Evolutionary conservation across 2,329 filamentous ascomycete genomes (phyloP), one percentile per base, ranked within the genome.

Genomic region (Fusarium setosum): DNA sequence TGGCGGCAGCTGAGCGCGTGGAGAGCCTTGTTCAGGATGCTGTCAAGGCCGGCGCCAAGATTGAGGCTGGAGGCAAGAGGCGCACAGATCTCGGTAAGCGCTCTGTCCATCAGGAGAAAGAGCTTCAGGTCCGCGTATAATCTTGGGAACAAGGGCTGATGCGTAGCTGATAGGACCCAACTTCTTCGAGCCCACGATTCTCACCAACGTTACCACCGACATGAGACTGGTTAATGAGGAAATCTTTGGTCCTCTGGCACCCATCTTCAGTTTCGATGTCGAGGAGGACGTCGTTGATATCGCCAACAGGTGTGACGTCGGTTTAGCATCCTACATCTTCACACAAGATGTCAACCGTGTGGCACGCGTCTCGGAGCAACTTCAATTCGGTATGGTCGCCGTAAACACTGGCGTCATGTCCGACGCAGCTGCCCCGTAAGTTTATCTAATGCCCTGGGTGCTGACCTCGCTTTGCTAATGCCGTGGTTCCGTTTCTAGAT

Each of bases 251-350:
- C 44, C 44, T 23, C 44, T 47, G 2, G 44, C 44, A 0, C 44
- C 44, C 44, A 47, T 47, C 4, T 47, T 47, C 4, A 47, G 44
- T 31, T 89, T 93, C 65, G 89, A 92, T 74, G 84, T 86, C 0
- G 91, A 93, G 73, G 87, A 89, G 45, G 90, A 93, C 62, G 91
- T 92, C 17, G 83, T 92, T 24, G 82, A 85, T 50, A 79, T 89
- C 47, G 91, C 91, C 2, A 94, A 94, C 73, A 79, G 79, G 17
- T 81, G 89, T 0, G 88, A 92, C 55, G 90, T 93, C 20, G 91
- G 91, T 4, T 83, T 94, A 15, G 91, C 91, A 2, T 89, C 88
- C 1, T 94, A 94, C 78, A 92, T 94, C 79, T 93, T 89, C 77
- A 90, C 79, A 11, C 73, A 74, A 61, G 76, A 83, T 69, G 56